Conservation (phyloP, 768 basidiomycete species). For the Pilatotrama ljubarskyi region DNA sequence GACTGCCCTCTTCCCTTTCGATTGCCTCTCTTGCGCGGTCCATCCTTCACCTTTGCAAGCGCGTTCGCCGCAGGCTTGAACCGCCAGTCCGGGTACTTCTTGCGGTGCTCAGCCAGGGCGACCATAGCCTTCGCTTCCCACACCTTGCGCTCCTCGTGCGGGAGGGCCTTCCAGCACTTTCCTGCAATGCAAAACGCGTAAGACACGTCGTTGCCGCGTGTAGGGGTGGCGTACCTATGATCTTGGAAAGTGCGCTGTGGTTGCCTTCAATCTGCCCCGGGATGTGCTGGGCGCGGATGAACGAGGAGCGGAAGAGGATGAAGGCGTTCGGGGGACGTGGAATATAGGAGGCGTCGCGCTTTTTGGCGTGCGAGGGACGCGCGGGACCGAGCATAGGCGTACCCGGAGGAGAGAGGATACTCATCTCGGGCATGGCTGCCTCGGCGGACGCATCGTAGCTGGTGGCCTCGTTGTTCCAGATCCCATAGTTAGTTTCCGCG, state of each 20-base stretch:
- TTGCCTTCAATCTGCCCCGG: slow-evolving; percentile 79
- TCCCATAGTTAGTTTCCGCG: slow-evolving; percentile 57
- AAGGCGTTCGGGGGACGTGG: slow-evolving; percentile 85
- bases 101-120: slow-evolving; percentile 73
- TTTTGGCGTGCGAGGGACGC: slow-evolving; percentile 55
- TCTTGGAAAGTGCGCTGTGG: slow-evolving; percentile 78
- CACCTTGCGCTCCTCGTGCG: slow-evolving; percentile 62
- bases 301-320: slow-evolving; percentile 80
- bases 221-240: slow-evolving; percentile 56
- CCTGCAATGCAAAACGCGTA: slow-evolving; percentile 41
- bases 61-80: slow-evolving; percentile 66
- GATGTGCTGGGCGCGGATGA: slow-evolving; percentile 72
- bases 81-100: slow-evolving; percentile 79
- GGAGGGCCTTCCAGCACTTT: slow-evolving; percentile 72
- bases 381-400: slow-evolving; percentile 34
- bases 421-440: slow-evolving; percentile 21
- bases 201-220: slow-evolving; percentile 16
- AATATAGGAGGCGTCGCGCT: slow-evolving; percentile 72
- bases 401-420: slow-evolving; percentile 23
- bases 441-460: slow-evolving; percentile 34
- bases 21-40: slow-evolving; percentile 36
- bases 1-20: slow-evolving; percentile 38
- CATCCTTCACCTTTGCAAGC: slow-evolving; percentile 44
- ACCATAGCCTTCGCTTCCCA: slow-evolving; percentile 77
- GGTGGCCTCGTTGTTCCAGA: slow-evolving; percentile 43